Conservation (phyloP, 192 early-diverging fungal species). For the Umbelopsis sp. region DNA sequence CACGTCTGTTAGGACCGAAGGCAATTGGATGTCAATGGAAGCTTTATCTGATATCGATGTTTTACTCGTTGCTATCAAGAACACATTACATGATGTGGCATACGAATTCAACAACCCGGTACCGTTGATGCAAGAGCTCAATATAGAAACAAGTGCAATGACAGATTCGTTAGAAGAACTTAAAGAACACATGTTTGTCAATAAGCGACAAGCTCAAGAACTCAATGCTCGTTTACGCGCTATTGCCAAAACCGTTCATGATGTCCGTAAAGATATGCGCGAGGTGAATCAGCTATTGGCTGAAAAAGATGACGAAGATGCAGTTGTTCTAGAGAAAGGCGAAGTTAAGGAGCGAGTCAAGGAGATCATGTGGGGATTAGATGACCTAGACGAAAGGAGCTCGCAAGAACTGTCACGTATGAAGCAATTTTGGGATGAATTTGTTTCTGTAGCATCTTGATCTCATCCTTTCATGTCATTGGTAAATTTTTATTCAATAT, state of each 20-base stretch:
- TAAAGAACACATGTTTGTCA: constrained; percentile 47
- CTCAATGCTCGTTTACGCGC: constrained; percentile 36
- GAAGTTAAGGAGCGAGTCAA: constrained; percentile 40
- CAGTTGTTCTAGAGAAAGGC: constrained; percentile 39
- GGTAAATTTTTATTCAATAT: neutral
- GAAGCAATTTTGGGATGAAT: constrained; percentile 39
- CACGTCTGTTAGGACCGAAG: constrained; percentile 33
- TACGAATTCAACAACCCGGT: constrained; percentile 38
- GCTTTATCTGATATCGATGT: constrained; percentile 30
- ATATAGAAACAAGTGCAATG: constrained; percentile 30
- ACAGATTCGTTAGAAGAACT: constrained; percentile 42
- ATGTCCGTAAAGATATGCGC: constrained; percentile 42
- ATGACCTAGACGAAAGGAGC: constrained; percentile 37
- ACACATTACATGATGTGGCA: constrained; percentile 24
- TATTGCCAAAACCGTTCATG: constrained; percentile 45
- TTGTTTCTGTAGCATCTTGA: constrained; percentile 16
- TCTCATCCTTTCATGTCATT: neutral
- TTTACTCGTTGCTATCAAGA: constrained; percentile 20
- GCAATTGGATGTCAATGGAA: constrained; percentile 26
- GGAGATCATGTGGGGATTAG: constrained; percentile 47
- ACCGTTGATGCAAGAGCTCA: constrained; percentile 31
- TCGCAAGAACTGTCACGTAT: constrained; percentile 40
- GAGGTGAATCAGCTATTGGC: constrained; percentile 39
- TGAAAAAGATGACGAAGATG: constrained; percentile 42
- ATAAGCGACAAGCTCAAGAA: constrained; percentile 43